These are phyloP conservation scores for Andrographis paniculata DNA, from an alignment of 305 asterid species.

Conservation along the genomic window DNA sequence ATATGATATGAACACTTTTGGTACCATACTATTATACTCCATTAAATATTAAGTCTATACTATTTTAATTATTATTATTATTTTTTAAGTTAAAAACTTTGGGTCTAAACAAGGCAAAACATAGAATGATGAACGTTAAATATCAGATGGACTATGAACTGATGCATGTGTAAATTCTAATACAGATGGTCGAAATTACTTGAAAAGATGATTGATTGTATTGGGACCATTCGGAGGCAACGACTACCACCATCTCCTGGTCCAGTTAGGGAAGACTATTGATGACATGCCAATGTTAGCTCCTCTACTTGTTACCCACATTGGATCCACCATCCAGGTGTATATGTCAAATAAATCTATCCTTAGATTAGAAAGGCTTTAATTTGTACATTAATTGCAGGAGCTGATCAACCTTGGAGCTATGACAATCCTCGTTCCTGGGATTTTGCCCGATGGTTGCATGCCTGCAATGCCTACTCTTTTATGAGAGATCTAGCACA, in stretches of 20 bases:
- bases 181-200: constrained; percentile 23
- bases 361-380: too few relatives aligned
- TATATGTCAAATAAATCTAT: background rate
- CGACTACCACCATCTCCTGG: constrained; percentile 27
- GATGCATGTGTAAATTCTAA: too few relatives aligned
- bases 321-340: constrained; percentile 28
- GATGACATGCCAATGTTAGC: constrained; percentile 17
- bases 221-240: constrained; percentile 45
- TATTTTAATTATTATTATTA: too few relatives aligned
- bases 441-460: constrained; percentile 36
- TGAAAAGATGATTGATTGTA: constrained; percentile 25
- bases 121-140: too few relatives aligned
- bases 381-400: too few relatives aligned
- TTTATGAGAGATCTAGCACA: constrained; percentile 3
- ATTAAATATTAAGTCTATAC: too few relatives aligned
- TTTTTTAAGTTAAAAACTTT: too few relatives aligned
- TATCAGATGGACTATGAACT: too few relatives aligned
- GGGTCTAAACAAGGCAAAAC: too few relatives aligned
- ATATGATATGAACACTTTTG: too few relatives aligned
- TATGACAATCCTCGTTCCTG: constrained; percentile 33
- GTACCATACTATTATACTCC: too few relatives aligned
- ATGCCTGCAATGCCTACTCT: constrained; percentile 22
- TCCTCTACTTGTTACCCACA: constrained; percentile 17
- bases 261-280: background rate
- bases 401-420: constrained; percentile 38